A percentile compares a stretch with the other conserved stretches of the same genome.
Conservation (phyloP, 1,284 basidiomycete species). For the Ustilago trichophora region DNA sequence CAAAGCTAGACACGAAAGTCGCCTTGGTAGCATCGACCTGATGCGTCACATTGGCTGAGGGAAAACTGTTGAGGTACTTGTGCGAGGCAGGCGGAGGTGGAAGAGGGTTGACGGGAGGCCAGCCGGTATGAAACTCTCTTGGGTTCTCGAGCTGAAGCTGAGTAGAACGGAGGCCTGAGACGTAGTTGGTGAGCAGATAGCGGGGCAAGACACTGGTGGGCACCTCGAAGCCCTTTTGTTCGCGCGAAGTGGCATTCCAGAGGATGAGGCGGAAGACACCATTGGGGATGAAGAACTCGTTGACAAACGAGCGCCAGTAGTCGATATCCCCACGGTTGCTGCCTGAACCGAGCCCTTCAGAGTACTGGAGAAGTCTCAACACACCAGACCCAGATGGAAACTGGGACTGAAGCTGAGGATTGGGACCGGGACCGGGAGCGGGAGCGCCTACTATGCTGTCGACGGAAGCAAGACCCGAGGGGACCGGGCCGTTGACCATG, state of each 20-base stretch:
- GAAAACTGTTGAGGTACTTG: conserved; percentile 42
- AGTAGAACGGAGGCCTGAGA: conserved; percentile 37
- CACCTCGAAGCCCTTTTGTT: conserved; percentile 55
- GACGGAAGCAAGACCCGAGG: conserved; percentile 7
- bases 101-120: conserved; percentile 30
- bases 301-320: conserved; percentile 49
- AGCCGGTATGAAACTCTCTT: conserved; percentile 45
- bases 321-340: conserved; percentile 35
- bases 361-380: conserved; percentile 45
- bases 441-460: conserved; percentile 17
- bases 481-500: neutral
- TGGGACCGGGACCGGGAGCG: conserved; percentile 36
- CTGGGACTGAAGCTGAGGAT: conserved; percentile 40
- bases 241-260: conserved; percentile 50
- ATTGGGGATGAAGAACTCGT: conserved; percentile 47
- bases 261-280: conserved; percentile 46
- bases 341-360: conserved; percentile 35
- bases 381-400: conserved; percentile 37
- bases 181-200: conserved; percentile 50
- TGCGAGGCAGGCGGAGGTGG: conserved; percentile 39
- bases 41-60: conserved; percentile 48
- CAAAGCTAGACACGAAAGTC: conserved; percentile 38
- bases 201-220: conserved; percentile 50
- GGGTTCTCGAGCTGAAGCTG: conserved; percentile 45
- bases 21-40: conserved; percentile 42